Conservation (phyloP, 163 green algal genomes). For the Chloromonas sp. region DNA sequence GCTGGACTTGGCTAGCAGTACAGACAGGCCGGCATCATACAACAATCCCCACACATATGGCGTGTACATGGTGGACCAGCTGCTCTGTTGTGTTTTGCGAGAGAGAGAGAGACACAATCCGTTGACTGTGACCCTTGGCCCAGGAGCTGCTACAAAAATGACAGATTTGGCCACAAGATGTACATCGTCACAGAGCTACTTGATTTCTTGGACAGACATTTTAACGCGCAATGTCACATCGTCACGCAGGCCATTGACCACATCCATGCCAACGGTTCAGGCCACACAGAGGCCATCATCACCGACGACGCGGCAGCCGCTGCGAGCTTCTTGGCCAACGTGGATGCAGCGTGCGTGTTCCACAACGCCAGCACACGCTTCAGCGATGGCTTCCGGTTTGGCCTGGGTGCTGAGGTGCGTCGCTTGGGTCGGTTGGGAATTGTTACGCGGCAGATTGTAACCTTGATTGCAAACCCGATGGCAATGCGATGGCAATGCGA, state of each 20-base stretch:
- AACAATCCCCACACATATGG: too few relatives aligned
- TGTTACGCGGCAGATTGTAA: too few relatives aligned
- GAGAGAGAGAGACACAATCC: too few relatives aligned
- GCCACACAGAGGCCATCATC: slow-evolving; percentile 30
- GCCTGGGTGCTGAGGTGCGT: slow-evolving; percentile 69
- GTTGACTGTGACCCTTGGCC: too few relatives aligned
- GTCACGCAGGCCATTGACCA: slow-evolving; percentile 84
- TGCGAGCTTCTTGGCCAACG: slow-evolving; percentile 75
- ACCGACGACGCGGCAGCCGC: slow-evolving; percentile 42
- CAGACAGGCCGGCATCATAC: too few relatives aligned
- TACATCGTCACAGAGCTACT: neutral
- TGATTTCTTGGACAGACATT: neutral
- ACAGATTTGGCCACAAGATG: neutral
- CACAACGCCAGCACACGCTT: slow-evolving; percentile 95
- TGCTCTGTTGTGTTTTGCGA: too few relatives aligned
- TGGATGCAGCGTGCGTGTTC: slow-evolving; percentile 91
- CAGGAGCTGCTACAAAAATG: too few relatives aligned
- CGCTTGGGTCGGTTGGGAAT: neutral
- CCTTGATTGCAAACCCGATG: too few relatives aligned
- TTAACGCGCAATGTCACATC: neutral
- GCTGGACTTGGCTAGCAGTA: too few relatives aligned
- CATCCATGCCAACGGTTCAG: slow-evolving; percentile 74
- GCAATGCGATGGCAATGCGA: too few relatives aligned
- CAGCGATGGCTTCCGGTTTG: slow-evolving; percentile 90
- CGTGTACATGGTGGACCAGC: too few relatives aligned